Percentiles rank a stretch among this genome's conserved stretches.
Conservation (phyloP, 1,284 basidiomycete species). For the Melampsora larici-populina region DNA sequence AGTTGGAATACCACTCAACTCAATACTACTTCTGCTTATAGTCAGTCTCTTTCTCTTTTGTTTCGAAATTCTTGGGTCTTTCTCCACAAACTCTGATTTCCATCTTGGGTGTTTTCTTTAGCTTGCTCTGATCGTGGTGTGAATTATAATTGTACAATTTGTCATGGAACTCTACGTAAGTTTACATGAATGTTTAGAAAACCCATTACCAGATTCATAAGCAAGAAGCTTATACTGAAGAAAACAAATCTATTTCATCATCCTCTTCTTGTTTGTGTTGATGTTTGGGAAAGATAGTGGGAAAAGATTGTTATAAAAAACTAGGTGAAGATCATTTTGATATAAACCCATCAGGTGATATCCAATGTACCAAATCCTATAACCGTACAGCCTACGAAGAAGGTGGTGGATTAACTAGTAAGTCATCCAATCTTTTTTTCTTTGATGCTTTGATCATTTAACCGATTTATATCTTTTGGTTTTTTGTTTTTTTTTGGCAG, state of each 20-base stretch:
- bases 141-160: slow-evolving; percentile 10
- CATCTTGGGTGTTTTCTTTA: background rate
- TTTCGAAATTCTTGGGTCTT: no score
- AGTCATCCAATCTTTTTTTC: background rate
- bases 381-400: slow-evolving; percentile 32
- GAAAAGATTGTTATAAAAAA: slow-evolving; percentile 30
- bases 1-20: no score
- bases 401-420: slow-evolving; percentile 32
- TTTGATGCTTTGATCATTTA: no score
- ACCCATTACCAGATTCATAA: no score
- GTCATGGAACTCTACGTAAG: slow-evolving; percentile 20
- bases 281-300: background rate
- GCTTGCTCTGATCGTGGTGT: slow-evolving; percentile 28
- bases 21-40: no score
- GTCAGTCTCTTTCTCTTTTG: no score
- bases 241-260: background rate
- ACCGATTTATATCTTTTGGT: no score
- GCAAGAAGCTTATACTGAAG: background rate
- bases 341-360: background rate
- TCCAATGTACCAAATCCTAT: slow-evolving; percentile 19
- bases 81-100: background rate
- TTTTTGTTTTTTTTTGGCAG: background rate
- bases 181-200: background rate
- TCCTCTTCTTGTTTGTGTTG: background rate
- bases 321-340: slow-evolving; percentile 10